Conservation (phyloP, 2,329 filamentous ascomycete species). For the Plenodomus biglobosus region DNA sequence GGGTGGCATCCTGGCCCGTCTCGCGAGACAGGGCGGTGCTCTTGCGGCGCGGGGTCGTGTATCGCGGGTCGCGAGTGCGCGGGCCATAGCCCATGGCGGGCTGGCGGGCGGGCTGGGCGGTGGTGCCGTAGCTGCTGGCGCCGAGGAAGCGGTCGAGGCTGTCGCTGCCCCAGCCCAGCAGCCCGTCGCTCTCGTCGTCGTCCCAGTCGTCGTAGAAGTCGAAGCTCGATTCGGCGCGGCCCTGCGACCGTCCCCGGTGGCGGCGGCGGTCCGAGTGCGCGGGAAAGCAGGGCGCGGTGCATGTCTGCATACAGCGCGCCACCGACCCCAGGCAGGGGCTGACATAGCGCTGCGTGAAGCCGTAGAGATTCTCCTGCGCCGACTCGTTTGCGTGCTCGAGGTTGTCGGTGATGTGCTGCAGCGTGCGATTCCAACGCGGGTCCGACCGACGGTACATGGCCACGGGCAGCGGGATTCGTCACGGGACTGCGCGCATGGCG, state of each 20-base stretch:
- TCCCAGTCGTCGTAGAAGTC: constrained; percentile 99
- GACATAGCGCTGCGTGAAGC: constrained; percentile 83
- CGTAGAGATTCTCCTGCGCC: constrained; percentile 88
- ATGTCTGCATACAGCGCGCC: constrained; percentile 64
- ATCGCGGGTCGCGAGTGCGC: constrained; percentile 50
- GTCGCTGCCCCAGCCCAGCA: constrained; percentile 77
- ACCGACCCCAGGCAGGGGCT: constrained; percentile 74
- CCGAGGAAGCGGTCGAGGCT: constrained; percentile 83
- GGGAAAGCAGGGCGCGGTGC: constrained; percentile 72
- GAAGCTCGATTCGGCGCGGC: constrained; percentile 79
- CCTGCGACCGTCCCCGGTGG: constrained; percentile 59
- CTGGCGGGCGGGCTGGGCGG: constrained; percentile 66
- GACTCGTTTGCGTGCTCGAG: constrained; percentile 88
- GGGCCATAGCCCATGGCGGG: constrained; percentile 89
- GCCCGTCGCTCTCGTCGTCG: constrained; percentile 61
- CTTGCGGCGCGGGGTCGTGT: constrained; percentile 51
- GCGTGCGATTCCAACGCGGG: constrained; percentile 86
- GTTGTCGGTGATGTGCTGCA: constrained; percentile 90
- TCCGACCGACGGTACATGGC: constrained; percentile 66
- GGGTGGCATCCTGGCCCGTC: constrained; percentile 68
- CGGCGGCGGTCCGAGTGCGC: constrained; percentile 75
- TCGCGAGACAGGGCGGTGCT: constrained; percentile 56
- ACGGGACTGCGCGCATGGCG: constrained; percentile 7
- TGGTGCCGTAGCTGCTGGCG: constrained; percentile 57
- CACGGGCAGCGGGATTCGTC: constrained; percentile 10